Evolutionary conservation across 164 flowering plant species (phyloP), one percentile per base, ranked within the genome.

Genomic region (Berberis thunbergii): DNA sequence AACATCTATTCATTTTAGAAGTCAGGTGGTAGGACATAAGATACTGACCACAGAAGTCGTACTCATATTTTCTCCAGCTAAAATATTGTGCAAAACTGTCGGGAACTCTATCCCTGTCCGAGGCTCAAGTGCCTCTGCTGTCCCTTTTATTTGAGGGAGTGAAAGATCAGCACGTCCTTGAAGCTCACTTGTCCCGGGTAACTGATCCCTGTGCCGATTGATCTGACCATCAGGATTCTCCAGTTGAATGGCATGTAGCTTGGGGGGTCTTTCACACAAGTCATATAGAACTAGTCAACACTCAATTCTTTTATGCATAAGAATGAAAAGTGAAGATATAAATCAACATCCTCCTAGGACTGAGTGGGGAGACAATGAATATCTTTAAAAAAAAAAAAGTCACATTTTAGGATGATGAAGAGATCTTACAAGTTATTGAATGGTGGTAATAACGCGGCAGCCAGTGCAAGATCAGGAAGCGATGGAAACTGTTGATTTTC

Each of bases 51-150:
- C 91, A 63, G 91, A 75, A 61, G 75, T 62, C 43, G 74, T 67
- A 59, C 58, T 66, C 57, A 77, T 74, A 60, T 69, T 71, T 44
- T 71, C 75, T 66, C 75, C 82, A 64, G 76, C 69, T 62, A 70
- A 67, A 49, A 73, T 40, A 62, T 75, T 76, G 56, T 75, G 84
- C 78, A 89, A 74, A 44, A 81, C 58, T 61, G 72, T 46, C 4
- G 98, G 98, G 67, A 94, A 90, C 78, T 84, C 83, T 61, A 94
- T 86, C 61, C 98, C 98, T 43, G 98, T 94, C 76, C 64, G 76
- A 39, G 97, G 89, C 75, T 94, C 98, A 64, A 78, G 77, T 44
- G 83, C 74, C 63, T 82, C 77, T 54, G 74, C 72, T 63, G 66
- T 64, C 86, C 83, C 75, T 60, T 73, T 68, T 53, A 88, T 73